phyloP scores from a whole-genome alignment of 164 flowering plant species.

The Kalanchoe fedtschenkoi region DNA sequence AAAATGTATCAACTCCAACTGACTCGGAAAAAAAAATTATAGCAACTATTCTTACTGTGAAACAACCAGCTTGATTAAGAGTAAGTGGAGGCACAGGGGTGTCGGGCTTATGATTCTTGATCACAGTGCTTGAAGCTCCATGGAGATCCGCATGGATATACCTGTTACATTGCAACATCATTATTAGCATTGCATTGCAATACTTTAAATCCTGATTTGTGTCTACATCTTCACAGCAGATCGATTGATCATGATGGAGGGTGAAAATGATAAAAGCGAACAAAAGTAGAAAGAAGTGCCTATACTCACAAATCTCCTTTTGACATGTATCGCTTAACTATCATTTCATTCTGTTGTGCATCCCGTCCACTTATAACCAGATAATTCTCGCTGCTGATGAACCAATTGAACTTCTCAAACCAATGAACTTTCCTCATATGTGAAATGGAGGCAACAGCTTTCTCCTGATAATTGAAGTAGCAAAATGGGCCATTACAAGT shows the following conservation, averaged over 20 bases:
- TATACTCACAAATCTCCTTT: constrained; percentile 92
- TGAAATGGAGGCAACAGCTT: constrained; percentile 79
- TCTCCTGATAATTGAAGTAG: constrained; percentile 49
- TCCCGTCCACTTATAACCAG: constrained; percentile 93
- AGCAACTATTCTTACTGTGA: constrained; percentile 50
- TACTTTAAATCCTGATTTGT: not conserved
- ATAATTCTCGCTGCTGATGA: constrained; percentile 95
- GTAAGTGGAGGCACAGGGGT: constrained; percentile 82
- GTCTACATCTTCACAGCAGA: not conserved
- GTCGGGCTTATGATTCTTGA: constrained; percentile 90
- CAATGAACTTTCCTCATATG: constrained; percentile 98
- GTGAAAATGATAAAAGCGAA: not conserved
- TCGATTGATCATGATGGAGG: not conserved
- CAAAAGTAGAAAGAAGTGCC: constrained; percentile 4
- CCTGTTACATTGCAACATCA: constrained; percentile 28
- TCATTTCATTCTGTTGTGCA: constrained; percentile 98
- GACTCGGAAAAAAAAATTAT: not conserved
- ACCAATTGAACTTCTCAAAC: constrained; percentile 99
- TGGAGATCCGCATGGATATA: constrained; percentile 95
- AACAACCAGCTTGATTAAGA: constrained; percentile 91
- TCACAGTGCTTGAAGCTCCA: constrained; percentile 95
- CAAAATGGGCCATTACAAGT: not conserved
- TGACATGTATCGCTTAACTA: constrained; percentile 94
- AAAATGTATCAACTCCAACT: not conserved
- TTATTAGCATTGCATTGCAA: not conserved